These are phyloP conservation scores for Heliamphora pulchella DNA, from an alignment of 179 eudicot species.

Conservation along the genomic window DNA sequence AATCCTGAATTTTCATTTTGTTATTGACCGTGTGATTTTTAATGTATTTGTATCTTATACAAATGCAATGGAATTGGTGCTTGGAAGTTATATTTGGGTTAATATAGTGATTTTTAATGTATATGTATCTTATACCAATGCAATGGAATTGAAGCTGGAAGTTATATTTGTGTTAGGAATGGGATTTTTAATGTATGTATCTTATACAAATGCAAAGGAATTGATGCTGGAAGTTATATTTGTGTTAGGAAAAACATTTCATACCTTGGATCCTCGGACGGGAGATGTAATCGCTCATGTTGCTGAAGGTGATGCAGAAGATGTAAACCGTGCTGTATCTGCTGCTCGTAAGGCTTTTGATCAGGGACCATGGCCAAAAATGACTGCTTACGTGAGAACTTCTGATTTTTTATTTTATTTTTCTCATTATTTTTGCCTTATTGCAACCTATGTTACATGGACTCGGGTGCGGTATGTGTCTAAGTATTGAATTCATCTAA, in stretches of 20 bases:
- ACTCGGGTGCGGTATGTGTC: no score
- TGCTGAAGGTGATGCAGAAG: slow-evolving; percentile 77
- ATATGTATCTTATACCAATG: background rate
- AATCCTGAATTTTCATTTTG: background rate
- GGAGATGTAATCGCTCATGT: slow-evolving; percentile 74
- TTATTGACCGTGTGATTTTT: no score
- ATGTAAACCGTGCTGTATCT: slow-evolving; percentile 75
- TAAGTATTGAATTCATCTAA: no score
- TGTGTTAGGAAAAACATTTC: slow-evolving; percentile 75
- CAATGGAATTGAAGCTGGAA: no score
- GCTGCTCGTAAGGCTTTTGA: slow-evolving; percentile 96
- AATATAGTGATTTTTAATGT: background rate
- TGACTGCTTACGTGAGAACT: slow-evolving; percentile 68
- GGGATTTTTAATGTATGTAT: background rate
- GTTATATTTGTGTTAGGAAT: no score
- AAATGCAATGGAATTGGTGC: no score
- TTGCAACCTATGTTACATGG: background rate
- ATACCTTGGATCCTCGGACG: slow-evolving; percentile 75
- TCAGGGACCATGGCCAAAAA: slow-evolving; percentile 97
- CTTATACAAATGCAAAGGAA: background rate
- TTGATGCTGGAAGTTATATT: background rate
- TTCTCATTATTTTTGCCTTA: background rate
- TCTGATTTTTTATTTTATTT: background rate
- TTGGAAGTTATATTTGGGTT: no score
- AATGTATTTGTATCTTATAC: no score